Percentiles rank a stretch among this genome's conserved stretches.
Evolutionary conservation across 805 yeast genomes (phyloP).

Genomic region (Suhomyces vadensis): DNA sequence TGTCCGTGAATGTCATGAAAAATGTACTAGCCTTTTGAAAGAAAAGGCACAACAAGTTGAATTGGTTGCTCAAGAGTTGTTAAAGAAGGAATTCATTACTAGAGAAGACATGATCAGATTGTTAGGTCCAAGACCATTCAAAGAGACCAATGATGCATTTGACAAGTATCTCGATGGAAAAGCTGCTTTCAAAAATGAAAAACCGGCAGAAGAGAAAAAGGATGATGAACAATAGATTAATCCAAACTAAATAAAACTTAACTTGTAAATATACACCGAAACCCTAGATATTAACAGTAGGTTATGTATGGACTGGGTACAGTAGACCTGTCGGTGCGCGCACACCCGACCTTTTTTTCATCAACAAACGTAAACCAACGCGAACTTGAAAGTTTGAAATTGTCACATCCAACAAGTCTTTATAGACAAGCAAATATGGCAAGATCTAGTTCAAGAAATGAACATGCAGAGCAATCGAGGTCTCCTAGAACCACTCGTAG

Average conservation of each 20-base stretch:
- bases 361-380: background rate
- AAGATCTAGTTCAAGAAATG: conserved; percentile 2
- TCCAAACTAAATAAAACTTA: background rate
- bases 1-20: conserved; percentile 69
- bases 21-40: conserved; percentile 66
- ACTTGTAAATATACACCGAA: conserved; percentile 4
- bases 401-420: background rate
- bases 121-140: conserved; percentile 89
- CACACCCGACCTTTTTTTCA: conserved; percentile 4
- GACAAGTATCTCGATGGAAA: conserved; percentile 64
- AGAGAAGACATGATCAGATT: conserved; percentile 91
- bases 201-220: conserved; percentile 27
- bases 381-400: background rate
- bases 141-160: conserved; percentile 87
- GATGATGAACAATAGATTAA: conserved; percentile 18
- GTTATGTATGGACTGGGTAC: background rate
- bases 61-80: conserved; percentile 81
- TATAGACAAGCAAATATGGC: conserved; percentile 1
- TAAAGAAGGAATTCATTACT: conserved; percentile 85
- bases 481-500: conserved; percentile 4
- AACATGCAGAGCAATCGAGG: background rate
- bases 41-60: conserved; percentile 78
- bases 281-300: background rate
- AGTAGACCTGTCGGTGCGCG: background rate
- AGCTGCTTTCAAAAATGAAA: conserved; percentile 42